Percentiles rank a stretch among this genome's conserved stretches.
phyloP scores from a whole-genome alignment of 371 early-diverging fungal species.

The Mortierella sp. region DNA sequence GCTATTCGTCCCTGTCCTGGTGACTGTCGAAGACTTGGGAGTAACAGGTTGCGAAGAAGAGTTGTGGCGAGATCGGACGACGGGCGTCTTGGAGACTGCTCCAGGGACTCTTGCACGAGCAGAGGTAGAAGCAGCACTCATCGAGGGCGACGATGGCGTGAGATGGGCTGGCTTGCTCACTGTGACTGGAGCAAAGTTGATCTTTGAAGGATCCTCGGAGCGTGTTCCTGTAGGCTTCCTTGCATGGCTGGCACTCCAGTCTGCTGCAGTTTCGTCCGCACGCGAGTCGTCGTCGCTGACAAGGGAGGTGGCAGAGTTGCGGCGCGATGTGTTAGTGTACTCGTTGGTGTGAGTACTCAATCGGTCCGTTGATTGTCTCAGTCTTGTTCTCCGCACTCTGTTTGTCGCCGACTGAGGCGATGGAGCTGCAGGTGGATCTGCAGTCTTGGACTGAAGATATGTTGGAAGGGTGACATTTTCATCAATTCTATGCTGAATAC shows the following conservation, averaged over 20 bases:
- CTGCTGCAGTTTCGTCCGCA: constrained; percentile 7
- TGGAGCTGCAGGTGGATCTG: constrained; percentile 1
- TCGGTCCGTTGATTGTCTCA: constrained; percentile 24
- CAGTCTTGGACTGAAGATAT: constrained; percentile 22
- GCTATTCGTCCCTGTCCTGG: constrained; percentile 6
- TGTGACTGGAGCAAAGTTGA: constrained; percentile 23
- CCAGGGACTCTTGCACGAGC: constrained; percentile 17
- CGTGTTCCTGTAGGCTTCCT: background rate
- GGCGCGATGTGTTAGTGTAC: constrained; percentile 19
- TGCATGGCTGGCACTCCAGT: constrained; percentile 1
- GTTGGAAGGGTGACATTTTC: constrained; percentile 39
- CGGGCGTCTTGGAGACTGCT: constrained; percentile 16
- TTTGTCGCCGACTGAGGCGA: background rate
- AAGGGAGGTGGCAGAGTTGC: constrained; percentile 35
- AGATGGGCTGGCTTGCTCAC: background rate
- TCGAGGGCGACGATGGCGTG: background rate
- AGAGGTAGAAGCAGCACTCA: background rate
- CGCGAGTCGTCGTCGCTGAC: constrained; percentile 38
- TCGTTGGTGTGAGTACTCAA: constrained; percentile 17
- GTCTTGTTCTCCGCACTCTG: background rate
- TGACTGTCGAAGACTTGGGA: constrained; percentile 1
- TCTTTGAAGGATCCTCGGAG: constrained; percentile 10
- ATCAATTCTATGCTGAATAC: constrained; percentile 51
- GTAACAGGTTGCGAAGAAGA: constrained; percentile 18
- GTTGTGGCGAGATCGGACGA: constrained; percentile 31